Evolutionary conservation across 208 protist species (phyloP), one percentile per base, ranked within the genome.

Genomic region (Naegleria gruberi): DNA sequence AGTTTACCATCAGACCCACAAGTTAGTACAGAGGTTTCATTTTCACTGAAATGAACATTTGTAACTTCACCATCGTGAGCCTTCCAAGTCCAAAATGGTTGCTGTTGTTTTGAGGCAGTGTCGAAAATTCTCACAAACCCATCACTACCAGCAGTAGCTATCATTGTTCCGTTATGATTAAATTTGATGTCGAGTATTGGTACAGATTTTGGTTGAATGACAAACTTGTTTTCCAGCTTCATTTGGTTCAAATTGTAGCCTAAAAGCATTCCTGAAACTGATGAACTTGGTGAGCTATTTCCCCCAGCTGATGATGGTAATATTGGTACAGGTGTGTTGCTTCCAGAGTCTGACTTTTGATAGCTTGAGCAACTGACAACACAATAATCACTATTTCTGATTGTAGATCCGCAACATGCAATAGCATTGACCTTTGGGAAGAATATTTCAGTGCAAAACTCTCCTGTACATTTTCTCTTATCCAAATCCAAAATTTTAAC

Each of bases 21-120:
- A 2, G 65, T 90, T 15, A 91, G 73, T n/a, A 91, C 47, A 34
- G 47, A 45, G n/a, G 90, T 91, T 74, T 91, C 90, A 74, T 91
- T 88, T n/a, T 43, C n/a, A 46, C 83, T 91, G 45, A 73, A 91
- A 41, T 91, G 90, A 0, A 65, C 83, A 17, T 23, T 51, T 37
- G 51, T 81, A 8, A 91, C 90, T 5, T 55, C 17, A n/a, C 90
- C 82, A 41, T 86, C 30, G 44, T 91, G 90, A 42, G 90, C 90
- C 43, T 83, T 86, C 90, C 90, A 91, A n/a, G 30, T 73, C 90
- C 89, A 87, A 46, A 91, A 46, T 40, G 37, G 7, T 30, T 89
- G 34, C 41, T 41, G 83, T 19, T 26, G 19, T 30, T 89, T 89
- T 8, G 51, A 65, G 15, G 51, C 51, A 3, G 42, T 40, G 45